Percentiles rank a stretch among this genome's conserved stretches.
Evolutionary conservation across 192 early-diverging fungal genomes (phyloP).

Genomic region (Podila epicladia): DNA sequence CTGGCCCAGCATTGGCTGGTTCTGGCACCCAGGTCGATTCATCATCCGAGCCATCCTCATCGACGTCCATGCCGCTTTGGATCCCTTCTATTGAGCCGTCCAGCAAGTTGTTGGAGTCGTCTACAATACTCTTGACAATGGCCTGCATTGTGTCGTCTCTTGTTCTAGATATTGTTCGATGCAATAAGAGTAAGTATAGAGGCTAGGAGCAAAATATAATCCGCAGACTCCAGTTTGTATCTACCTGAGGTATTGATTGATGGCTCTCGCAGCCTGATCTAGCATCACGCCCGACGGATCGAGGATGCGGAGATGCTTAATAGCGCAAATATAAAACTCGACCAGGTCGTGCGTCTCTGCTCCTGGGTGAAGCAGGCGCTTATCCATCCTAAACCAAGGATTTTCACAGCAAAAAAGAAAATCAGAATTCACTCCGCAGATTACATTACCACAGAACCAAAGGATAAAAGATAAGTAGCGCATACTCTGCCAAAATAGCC

Average conservation of each 20-base stretch:
- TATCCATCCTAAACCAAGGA: slow-evolving; percentile 48
- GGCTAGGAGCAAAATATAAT: no score
- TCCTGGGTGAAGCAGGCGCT: slow-evolving; percentile 75
- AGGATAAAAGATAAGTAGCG: not conserved
- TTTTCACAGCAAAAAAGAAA: not conserved
- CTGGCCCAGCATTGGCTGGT: slow-evolving; percentile 66
- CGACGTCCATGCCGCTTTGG: slow-evolving; percentile 53
- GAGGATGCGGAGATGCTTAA: slow-evolving; percentile 72
- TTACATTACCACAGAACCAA: not conserved
- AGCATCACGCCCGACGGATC: slow-evolving; percentile 75
- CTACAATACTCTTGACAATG: slow-evolving; percentile 73
- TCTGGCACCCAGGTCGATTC: slow-evolving; percentile 68
- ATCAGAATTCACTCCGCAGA: not conserved
- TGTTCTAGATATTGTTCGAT: slow-evolving; percentile 28
- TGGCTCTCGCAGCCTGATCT: slow-evolving; percentile 65
- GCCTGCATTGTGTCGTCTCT: slow-evolving; percentile 73
- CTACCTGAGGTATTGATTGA: slow-evolving; percentile 68
- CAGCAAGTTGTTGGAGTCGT: slow-evolving; percentile 65
- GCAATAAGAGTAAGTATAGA: no score
- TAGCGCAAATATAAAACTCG: slow-evolving; percentile 73
- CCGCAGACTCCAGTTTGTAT: not conserved
- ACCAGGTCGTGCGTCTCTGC: slow-evolving; percentile 77
- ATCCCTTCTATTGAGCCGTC: slow-evolving; percentile 52
- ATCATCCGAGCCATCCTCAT: slow-evolving; percentile 59
- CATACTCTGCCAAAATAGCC: slow-evolving; percentile 37